A percentile compares a stretch with the other conserved stretches of the same genome.
phyloP scores from a whole-genome alignment of 2,329 filamentous ascomycete genomes.

The Endoconidiophora polonica region DNA sequence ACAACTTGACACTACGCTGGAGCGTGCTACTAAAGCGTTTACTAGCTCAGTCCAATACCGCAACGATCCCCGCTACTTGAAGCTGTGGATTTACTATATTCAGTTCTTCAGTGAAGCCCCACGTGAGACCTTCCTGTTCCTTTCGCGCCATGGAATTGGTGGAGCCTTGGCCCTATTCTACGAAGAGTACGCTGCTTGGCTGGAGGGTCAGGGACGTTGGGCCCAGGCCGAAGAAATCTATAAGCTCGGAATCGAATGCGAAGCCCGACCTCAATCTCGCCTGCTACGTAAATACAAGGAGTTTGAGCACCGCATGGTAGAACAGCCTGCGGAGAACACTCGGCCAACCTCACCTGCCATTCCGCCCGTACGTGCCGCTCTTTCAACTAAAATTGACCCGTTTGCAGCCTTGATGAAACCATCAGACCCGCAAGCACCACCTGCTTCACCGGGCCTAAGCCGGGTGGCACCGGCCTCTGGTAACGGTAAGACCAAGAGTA shows the following conservation, averaged over 20 bases:
- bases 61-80: conserved; percentile 86
- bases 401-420: conserved; percentile 44
- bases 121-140: conserved; percentile 79
- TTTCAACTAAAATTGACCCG: conserved; percentile 74
- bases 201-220: conserved; percentile 73
- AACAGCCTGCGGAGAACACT: conserved; percentile 38
- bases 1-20: conserved; percentile 74
- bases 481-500: conserved; percentile 39
- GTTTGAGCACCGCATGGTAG: conserved; percentile 64
- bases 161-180: conserved; percentile 83
- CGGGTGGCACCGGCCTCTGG: conserved; percentile 15
- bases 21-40: conserved; percentile 84
- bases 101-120: conserved; percentile 84
- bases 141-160: conserved; percentile 76
- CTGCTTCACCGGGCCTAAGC: conserved; percentile 27
- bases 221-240: conserved; percentile 89
- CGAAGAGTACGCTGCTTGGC: conserved; percentile 88
- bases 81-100: conserved; percentile 89
- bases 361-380: conserved; percentile 62
- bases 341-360: conserved; percentile 71
- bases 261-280: conserved; percentile 67
- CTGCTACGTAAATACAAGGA: conserved; percentile 81
- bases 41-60: conserved; percentile 75
- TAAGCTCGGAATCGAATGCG: conserved; percentile 71
- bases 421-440: conserved; percentile 50